Percentiles rank a stretch among this genome's conserved stretches.
These are phyloP conservation scores for Amanita fuliginea DNA, from an alignment of 768 basidiomycete species.

Conservation along the genomic window DNA sequence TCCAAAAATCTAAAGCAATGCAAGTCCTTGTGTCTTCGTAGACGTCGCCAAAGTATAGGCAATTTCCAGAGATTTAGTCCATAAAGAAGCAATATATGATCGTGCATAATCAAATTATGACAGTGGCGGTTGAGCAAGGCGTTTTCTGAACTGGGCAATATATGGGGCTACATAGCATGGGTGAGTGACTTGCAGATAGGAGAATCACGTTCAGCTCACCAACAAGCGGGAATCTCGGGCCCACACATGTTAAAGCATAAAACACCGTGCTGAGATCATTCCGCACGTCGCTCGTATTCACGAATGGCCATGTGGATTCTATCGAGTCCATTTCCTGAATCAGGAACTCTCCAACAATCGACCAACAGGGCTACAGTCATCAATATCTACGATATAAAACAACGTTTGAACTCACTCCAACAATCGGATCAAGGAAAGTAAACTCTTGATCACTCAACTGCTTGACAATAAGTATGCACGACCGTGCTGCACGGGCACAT, in stretches of 20 bases:
- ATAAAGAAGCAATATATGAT: neutral
- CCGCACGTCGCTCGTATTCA: constrained; percentile 46
- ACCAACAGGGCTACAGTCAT: constrained; percentile 55
- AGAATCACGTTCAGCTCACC: constrained; percentile 16
- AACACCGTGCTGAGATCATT: constrained; percentile 50
- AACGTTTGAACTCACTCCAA: constrained; percentile 41
- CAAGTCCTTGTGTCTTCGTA: neutral
- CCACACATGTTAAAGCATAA: constrained; percentile 54
- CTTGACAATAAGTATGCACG: constrained; percentile 49
- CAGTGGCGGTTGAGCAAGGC: constrained; percentile 18
- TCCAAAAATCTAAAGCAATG: constrained; percentile 1
- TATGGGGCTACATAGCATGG: constrained; percentile 19
- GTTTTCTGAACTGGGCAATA: constrained; percentile 30
- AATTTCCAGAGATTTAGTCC: neutral
- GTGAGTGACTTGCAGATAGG: constrained; percentile 2
- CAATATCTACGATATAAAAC: constrained; percentile 7
- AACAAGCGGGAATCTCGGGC: constrained; percentile 50
- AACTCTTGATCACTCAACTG: constrained; percentile 55
- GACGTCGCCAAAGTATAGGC: neutral
- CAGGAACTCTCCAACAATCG: constrained; percentile 53
- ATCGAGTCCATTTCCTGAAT: constrained; percentile 55
- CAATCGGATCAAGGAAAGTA: constrained; percentile 65
- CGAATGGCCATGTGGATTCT: constrained; percentile 52
- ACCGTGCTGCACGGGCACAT: constrained; percentile 51
- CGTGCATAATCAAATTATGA: constrained; percentile 1